A percentile compares a stretch with the other conserved stretches of the same genome.
phyloP scores from a whole-genome alignment of 805 yeast species.

The Cyberlindnera saturnus region DNA sequence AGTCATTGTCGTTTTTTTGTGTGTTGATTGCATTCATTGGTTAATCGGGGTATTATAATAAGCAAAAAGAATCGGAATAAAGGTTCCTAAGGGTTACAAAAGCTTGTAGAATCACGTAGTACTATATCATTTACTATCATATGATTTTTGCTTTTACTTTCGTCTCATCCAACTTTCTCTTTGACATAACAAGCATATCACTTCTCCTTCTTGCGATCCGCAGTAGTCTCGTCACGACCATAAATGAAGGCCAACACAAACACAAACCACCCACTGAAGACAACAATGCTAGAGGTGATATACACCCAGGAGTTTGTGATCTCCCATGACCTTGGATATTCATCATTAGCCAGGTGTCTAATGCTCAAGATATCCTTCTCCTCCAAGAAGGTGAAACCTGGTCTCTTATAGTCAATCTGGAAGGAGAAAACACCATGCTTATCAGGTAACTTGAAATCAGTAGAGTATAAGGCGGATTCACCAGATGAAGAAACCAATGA shows the following conservation, averaged over 20 bases:
- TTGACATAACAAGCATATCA: background rate
- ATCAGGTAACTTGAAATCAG: constrained; percentile 73
- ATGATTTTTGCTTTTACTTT: background rate
- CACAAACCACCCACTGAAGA: constrained; percentile 68
- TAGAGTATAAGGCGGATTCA: constrained; percentile 38
- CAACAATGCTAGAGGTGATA: constrained; percentile 61
- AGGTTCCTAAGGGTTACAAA: too few relatives aligned
- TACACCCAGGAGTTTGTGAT: constrained; percentile 93
- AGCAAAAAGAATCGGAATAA: too few relatives aligned
- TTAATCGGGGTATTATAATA: too few relatives aligned
- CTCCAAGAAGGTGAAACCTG: constrained; percentile 63
- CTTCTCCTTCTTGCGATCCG: constrained; percentile 17
- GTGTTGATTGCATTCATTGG: too few relatives aligned
- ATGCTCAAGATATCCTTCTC: constrained; percentile 72
- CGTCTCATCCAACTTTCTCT: background rate
- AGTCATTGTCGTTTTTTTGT: too few relatives aligned
- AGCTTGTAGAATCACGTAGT: too few relatives aligned
- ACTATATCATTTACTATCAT: too few relatives aligned
- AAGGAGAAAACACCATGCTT: constrained; percentile 96
- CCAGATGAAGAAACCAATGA: constrained; percentile 31
- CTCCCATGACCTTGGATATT: constrained; percentile 88
- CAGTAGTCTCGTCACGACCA: constrained; percentile 13
- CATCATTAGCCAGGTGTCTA: constrained; percentile 93
- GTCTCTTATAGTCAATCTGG: constrained; percentile 66
- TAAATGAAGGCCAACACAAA: constrained; percentile 60